A percentile compares a stretch with the other conserved stretches of the same genome.
phyloP scores from a whole-genome alignment of 2,329 filamentous ascomycete genomes.

The Xylariaceae sp. region DNA sequence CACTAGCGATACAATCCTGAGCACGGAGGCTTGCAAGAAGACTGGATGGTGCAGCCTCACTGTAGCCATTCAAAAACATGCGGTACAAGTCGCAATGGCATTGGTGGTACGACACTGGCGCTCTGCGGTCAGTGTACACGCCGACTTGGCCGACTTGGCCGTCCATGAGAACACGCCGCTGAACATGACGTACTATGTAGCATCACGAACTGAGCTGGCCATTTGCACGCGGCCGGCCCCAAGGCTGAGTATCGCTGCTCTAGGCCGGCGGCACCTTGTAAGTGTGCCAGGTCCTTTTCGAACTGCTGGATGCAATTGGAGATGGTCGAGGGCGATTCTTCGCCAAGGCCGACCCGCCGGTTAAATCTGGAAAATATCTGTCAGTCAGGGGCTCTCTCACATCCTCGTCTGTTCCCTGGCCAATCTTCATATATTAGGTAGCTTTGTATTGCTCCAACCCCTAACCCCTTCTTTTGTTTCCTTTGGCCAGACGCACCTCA shows the following conservation, averaged over 20 bases:
- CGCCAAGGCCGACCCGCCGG: conserved; percentile 6
- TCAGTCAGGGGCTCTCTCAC: too few relatives aligned
- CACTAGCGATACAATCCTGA: conserved; percentile 30
- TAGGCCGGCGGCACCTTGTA: conserved; percentile 22
- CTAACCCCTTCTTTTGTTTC: too few relatives aligned
- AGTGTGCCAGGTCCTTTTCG: conserved; percentile 26
- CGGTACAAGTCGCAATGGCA: conserved; percentile 39
- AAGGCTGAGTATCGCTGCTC: conserved; percentile 26
- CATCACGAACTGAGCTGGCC: conserved; percentile 32
- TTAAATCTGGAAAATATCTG: too few relatives aligned
- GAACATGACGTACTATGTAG: conserved; percentile 22
- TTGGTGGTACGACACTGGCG: conserved; percentile 38
- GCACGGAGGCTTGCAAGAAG: conserved; percentile 29
- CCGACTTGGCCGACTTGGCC: too few relatives aligned
- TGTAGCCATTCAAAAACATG: conserved; percentile 40
- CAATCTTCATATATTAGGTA: too few relatives aligned
- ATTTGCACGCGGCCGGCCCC: conserved; percentile 23
- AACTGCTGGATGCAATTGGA: conserved; percentile 26
- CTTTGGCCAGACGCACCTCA: too few relatives aligned
- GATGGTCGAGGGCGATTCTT: conserved; percentile 27
- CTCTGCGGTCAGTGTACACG: not conserved
- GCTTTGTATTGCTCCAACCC: too few relatives aligned
- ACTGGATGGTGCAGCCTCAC: conserved; percentile 36
- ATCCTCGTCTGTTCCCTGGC: too few relatives aligned
- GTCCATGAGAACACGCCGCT: too few relatives aligned